Conservation (phyloP, 768 basidiomycete genomes). For the Tubosaeta sp. region DNA sequence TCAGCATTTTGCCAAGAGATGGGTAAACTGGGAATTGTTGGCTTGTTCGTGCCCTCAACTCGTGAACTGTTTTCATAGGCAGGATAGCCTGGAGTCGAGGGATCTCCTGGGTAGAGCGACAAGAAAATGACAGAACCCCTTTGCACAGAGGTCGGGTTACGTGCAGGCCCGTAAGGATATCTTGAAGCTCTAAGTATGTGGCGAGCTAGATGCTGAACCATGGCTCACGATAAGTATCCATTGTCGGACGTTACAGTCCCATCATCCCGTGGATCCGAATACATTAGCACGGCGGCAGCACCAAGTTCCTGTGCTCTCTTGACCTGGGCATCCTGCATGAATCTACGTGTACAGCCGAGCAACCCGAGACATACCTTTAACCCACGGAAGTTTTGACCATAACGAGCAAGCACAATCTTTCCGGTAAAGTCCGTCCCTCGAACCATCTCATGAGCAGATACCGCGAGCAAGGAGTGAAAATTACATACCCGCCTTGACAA, state of each 20-base stretch:
- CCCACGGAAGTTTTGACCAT: constrained; percentile 81
- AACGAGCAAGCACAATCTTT: constrained; percentile 75
- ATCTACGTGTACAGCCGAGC: constrained; percentile 3
- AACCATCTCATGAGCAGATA: constrained; percentile 1
- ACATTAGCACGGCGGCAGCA: constrained; percentile 78
- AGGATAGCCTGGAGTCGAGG: constrained; percentile 85
- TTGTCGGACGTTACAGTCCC: constrained; percentile 75
- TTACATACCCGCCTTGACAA: constrained; percentile 43
- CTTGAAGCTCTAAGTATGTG: constrained; percentile 5
- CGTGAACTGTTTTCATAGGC: constrained; percentile 79
- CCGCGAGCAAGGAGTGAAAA: neutral
- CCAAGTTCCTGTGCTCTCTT: constrained; percentile 85
- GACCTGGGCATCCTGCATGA: constrained; percentile 45
- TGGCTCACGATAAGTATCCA: constrained; percentile 58
- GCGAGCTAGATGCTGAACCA: neutral
- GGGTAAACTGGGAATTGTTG: no score
- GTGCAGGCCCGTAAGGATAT: constrained; percentile 77
- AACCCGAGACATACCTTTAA: constrained; percentile 58
- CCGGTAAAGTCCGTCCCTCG: constrained; percentile 65
- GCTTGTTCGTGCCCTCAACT: no score
- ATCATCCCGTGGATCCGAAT: constrained; percentile 85
- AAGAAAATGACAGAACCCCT: constrained; percentile 81
- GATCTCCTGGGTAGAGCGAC: constrained; percentile 67
- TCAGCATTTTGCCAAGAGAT: constrained; percentile 82
- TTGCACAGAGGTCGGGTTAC: constrained; percentile 80